phyloP scores from a whole-genome alignment of 73 alveolate genomes.

The Urostyla sp. region DNA sequence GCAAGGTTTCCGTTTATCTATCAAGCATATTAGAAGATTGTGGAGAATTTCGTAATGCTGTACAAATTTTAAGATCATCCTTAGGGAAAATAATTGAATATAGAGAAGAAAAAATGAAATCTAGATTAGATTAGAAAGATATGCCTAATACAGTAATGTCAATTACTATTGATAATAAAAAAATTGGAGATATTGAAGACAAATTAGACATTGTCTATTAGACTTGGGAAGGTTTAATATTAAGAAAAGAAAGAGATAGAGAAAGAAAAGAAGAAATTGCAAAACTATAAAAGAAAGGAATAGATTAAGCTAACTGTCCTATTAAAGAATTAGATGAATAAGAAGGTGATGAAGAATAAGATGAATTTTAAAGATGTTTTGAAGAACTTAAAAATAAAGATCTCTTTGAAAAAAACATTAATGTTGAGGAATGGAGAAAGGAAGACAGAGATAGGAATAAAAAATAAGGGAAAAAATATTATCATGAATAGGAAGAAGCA shows the following conservation, averaged over 20 bases:
- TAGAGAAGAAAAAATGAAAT: slow-evolving; percentile 68
- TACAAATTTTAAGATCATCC: slow-evolving; percentile 73
- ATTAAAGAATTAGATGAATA: slow-evolving; percentile 87
- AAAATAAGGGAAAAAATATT: slow-evolving; percentile 33
- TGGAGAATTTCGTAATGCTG: slow-evolving; percentile 75
- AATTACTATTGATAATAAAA: slow-evolving; percentile 87
- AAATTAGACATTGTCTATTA: slow-evolving; percentile 83
- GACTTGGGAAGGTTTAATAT: slow-evolving; percentile 79
- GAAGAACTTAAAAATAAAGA: slow-evolving; percentile 80
- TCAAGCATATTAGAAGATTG: slow-evolving; percentile 77
- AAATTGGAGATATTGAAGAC: slow-evolving; percentile 83
- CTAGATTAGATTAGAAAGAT: slow-evolving; percentile 71
- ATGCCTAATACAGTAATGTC: slow-evolving; percentile 85
- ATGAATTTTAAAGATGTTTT: slow-evolving; percentile 86
- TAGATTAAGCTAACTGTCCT: too few relatives aligned
- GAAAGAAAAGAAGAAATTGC: slow-evolving; percentile 75
- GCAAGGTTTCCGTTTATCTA: slow-evolving; percentile 70
- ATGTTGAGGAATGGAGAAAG: slow-evolving; percentile 78
- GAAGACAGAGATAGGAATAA: slow-evolving; percentile 60
- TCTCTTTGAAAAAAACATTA: slow-evolving; percentile 67
- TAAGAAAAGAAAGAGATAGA: slow-evolving; percentile 88
- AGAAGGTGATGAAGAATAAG: slow-evolving; percentile 91
- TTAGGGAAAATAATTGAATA: slow-evolving; percentile 65
- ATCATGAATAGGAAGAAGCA: slow-evolving; percentile 63
- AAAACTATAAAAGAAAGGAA: too few relatives aligned